Evolutionary conservation across 768 basidiomycete species (phyloP).

Genomic region (Phlebiopsis flavidoalba): DNA sequence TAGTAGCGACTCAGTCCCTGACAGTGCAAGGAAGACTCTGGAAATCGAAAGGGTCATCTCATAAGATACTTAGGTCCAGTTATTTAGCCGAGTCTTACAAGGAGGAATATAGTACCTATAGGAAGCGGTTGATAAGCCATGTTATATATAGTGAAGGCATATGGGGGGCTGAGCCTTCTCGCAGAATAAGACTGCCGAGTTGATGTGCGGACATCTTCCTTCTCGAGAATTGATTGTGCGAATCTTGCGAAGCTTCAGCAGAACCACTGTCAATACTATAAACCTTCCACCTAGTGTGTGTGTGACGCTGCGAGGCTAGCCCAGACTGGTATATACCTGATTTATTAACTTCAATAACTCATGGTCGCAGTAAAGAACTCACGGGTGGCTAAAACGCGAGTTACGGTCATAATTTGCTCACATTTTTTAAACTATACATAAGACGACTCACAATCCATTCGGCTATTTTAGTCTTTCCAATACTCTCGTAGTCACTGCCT

Average conservation of each 20-base stretch:
- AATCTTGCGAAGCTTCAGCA: not conserved
- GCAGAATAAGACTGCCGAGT: not conserved
- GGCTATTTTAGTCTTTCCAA: too few relatives aligned
- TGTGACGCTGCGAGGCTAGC: not conserved
- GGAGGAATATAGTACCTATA: not conserved
- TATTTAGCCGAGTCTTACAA: not conserved
- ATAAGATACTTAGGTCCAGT: too few relatives aligned
- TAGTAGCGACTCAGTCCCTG: not conserved
- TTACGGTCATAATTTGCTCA: too few relatives aligned
- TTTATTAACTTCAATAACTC: too few relatives aligned
- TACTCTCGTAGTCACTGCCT: not conserved
- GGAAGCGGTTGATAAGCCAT: too few relatives aligned
- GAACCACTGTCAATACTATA: not conserved
- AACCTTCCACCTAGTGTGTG: not conserved
- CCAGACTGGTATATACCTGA: not conserved
- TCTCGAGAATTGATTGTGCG: not conserved
- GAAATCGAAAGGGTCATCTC: too few relatives aligned
- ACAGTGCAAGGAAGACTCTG: not conserved
- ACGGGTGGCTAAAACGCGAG: too few relatives aligned
- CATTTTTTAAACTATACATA: too few relatives aligned
- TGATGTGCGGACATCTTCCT: not conserved
- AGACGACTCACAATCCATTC: too few relatives aligned
- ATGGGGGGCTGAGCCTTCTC: not conserved
- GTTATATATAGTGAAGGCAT: too few relatives aligned
- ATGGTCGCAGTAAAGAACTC: too few relatives aligned